Percentiles rank a stretch among this genome's conserved stretches.
Evolutionary conservation across 805 yeast genomes (phyloP).

Genomic region (Priceomyces melissophilus): DNA sequence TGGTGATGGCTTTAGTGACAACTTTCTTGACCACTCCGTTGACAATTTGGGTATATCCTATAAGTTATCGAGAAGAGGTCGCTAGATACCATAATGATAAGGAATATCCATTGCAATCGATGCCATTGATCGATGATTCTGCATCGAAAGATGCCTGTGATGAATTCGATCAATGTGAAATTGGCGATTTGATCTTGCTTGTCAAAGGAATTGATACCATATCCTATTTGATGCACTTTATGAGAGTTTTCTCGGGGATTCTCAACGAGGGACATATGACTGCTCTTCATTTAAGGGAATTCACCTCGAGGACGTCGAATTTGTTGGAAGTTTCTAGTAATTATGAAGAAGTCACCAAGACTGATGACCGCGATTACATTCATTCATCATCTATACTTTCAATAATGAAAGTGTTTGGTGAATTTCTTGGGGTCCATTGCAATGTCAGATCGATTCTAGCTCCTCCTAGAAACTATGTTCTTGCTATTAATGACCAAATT

Average conservation of each 20-base stretch:
- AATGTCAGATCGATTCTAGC: conserved; percentile 29
- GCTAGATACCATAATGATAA: conserved; percentile 26
- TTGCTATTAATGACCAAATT: conserved; percentile 31
- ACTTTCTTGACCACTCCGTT: conserved; percentile 81
- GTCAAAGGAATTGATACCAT: conserved; percentile 30
- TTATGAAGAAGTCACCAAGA: conserved; percentile 14
- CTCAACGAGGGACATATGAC: conserved; percentile 29
- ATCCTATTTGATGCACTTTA: conserved; percentile 31
- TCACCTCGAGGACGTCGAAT: conserved; percentile 68
- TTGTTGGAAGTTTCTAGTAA: conserved; percentile 57
- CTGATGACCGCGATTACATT: conserved; percentile 18
- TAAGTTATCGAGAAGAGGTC: conserved; percentile 52
- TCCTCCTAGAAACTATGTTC: conserved; percentile 26
- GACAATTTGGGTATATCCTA: conserved; percentile 60
- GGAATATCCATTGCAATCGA: conserved; percentile 7
- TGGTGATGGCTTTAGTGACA: conserved; percentile 75
- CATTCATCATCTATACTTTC: conserved; percentile 32
- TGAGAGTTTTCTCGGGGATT: conserved; percentile 22
- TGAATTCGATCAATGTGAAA: conserved; percentile 16
- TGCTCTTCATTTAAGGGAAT: conserved; percentile 54
- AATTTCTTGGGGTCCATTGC: conserved; percentile 25
- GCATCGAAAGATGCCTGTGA: too few relatives aligned
- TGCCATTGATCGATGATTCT: conserved; percentile 1
- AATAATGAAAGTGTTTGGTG: conserved; percentile 32
- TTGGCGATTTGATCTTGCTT: conserved; percentile 24